A percentile compares a stretch with the other conserved stretches of the same genome.
These are phyloP conservation scores for Neurospora sp. DNA, from an alignment of 495 filamentous ascomycete species.

Conservation along the genomic window DNA sequence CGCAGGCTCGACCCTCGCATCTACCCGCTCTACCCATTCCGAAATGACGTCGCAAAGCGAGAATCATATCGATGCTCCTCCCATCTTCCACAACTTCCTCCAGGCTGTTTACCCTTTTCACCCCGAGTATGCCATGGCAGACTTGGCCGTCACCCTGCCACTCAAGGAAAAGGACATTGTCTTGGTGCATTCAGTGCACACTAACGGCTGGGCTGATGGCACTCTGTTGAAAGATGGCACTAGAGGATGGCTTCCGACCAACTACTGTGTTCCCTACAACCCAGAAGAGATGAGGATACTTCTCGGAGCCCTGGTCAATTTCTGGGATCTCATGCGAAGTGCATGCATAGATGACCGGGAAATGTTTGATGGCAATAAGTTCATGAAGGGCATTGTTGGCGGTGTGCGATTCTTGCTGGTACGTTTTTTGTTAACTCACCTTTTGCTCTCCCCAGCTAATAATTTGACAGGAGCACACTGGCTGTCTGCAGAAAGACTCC, in stretches of 20 bases:
- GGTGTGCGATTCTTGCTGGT: slow-evolving; percentile 86
- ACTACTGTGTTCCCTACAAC: slow-evolving; percentile 95
- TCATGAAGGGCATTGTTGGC: slow-evolving; percentile 84
- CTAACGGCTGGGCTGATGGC: slow-evolving; percentile 98
- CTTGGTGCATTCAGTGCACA: slow-evolving; percentile 91
- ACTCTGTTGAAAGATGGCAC: slow-evolving; percentile 83
- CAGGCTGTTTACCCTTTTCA: slow-evolving; percentile 95
- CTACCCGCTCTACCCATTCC: slow-evolving; percentile 34
- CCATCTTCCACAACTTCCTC: slow-evolving; percentile 86
- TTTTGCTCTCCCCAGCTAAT: slow-evolving; percentile 9
- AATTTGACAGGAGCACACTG: slow-evolving; percentile 61
- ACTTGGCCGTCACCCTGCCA: slow-evolving; percentile 78
- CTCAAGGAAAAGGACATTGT: slow-evolving; percentile 87
- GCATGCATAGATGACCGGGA: slow-evolving; percentile 50
- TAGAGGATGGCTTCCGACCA: slow-evolving; percentile 94
- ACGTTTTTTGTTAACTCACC: slow-evolving; percentile 24
- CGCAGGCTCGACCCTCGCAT: slow-evolving; percentile 23
- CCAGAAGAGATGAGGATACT: slow-evolving; percentile 74
- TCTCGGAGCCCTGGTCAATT: slow-evolving; percentile 75
- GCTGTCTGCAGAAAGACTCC: slow-evolving; percentile 79
- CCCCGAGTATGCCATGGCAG: slow-evolving; percentile 52
- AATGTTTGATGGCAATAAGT: slow-evolving; percentile 76
- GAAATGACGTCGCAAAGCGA: slow-evolving; percentile 61
- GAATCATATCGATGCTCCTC: slow-evolving; percentile 20
- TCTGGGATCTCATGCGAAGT: slow-evolving; percentile 83